phyloP scores from a whole-genome alignment of 306 rosid species.

The Inga leiocalycina region DNA sequence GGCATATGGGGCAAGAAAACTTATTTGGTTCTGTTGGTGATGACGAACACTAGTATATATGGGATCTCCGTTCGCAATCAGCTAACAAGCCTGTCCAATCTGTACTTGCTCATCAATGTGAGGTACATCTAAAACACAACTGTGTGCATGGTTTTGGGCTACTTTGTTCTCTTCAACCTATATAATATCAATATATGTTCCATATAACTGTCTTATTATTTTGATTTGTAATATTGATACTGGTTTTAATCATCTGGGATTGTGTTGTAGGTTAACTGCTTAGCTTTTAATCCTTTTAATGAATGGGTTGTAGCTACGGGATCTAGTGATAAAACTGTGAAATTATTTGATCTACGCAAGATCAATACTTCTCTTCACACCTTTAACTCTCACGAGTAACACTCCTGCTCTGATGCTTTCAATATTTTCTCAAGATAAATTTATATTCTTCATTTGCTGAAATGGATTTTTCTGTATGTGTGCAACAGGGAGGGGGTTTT shows the following conservation, averaged over 20 bases:
- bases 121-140: slow-evolving; percentile 38
- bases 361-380: slow-evolving; percentile 77
- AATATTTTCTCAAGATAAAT: slow-evolving; percentile 20
- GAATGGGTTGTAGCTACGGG: slow-evolving; percentile 99
- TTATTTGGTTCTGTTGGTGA: slow-evolving; percentile 98
- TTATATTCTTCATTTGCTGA: slow-evolving; percentile 16
- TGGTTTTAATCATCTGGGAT: not conserved
- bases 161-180: not conserved
- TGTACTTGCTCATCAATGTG: slow-evolving; percentile 92
- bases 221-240: not conserved
- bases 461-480: slow-evolving; percentile 16
- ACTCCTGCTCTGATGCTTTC: slow-evolving; percentile 22
- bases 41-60: slow-evolving; percentile 80
- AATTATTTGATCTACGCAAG: slow-evolving; percentile 91
- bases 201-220: not conserved
- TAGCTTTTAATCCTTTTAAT: slow-evolving; percentile 96
- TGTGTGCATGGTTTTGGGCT: not conserved
- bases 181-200: not conserved
- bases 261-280: slow-evolving; percentile 77
- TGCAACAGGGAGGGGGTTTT: slow-evolving; percentile 88
- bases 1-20: slow-evolving; percentile 99
- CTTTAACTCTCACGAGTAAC: slow-evolving; percentile 93
- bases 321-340: slow-evolving; percentile 96
- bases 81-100: slow-evolving; percentile 89
- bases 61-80: slow-evolving; percentile 91